These are phyloP conservation scores for Fusarium nygamai DNA, from an alignment of 2,329 filamentous ascomycete species.

Conservation along the genomic window DNA sequence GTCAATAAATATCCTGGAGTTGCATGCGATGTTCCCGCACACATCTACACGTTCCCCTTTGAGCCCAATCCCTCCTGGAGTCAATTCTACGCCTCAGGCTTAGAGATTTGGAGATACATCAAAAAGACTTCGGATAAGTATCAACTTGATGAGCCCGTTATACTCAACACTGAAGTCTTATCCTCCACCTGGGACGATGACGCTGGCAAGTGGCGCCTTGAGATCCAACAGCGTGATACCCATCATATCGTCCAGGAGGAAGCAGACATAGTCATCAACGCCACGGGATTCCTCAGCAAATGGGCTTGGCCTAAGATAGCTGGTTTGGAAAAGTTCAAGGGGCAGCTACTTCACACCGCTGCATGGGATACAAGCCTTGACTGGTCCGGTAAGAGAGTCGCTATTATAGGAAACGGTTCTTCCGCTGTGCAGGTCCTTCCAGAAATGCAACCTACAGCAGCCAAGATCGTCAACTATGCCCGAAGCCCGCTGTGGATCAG, in stretches of 20 bases:
- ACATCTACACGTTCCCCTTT: background rate
- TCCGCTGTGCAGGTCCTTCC: background rate
- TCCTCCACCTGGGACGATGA: background rate
- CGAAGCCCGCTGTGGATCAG: background rate
- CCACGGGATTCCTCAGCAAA: background rate
- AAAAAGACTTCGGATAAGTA: background rate
- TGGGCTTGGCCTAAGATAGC: background rate
- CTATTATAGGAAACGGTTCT: background rate
- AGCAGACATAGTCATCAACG: background rate
- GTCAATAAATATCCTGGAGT: background rate
- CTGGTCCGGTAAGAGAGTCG: background rate
- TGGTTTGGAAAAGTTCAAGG: background rate
- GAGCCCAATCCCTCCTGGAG: background rate
- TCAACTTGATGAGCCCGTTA: background rate
- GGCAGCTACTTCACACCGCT: background rate
- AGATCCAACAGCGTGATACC: background rate
- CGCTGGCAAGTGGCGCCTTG: background rate
- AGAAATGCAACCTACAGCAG: background rate
- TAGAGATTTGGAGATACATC: background rate
- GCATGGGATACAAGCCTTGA: background rate
- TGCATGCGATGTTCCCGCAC: background rate
- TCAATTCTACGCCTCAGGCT: background rate
- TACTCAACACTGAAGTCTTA: background rate
- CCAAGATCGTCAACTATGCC: background rate
- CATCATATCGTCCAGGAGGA: background rate